phyloP scores from a whole-genome alignment of 306 rosid species.

The Acacia acuminata region DNA sequence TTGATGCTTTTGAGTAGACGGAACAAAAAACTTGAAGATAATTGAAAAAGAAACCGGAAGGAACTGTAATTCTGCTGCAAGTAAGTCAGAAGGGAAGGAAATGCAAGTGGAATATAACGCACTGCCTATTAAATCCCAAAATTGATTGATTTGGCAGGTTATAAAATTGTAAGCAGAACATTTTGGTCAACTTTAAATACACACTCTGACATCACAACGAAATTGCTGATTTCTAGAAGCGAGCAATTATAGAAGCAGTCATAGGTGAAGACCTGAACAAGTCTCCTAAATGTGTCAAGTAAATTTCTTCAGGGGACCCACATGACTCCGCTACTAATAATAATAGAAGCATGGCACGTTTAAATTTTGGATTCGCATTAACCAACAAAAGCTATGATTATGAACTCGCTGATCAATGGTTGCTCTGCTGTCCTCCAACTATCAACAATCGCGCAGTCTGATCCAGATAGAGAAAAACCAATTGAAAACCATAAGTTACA shows the following conservation, averaged over 20 bases:
- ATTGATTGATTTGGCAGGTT: neutral
- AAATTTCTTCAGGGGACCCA: neutral
- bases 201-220: neutral
- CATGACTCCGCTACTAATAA: neutral
- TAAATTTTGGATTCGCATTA: neutral
- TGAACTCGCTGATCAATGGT: neutral
- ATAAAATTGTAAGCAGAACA: neutral
- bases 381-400: conserved; percentile 6
- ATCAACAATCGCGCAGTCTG: neutral
- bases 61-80: neutral
- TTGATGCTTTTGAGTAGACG: neutral
- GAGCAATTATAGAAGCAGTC: neutral
- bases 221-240: neutral
- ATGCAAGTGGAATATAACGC: neutral
- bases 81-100: neutral
- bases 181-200: neutral
- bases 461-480: neutral
- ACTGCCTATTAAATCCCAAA: neutral
- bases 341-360: neutral
- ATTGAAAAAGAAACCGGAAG: neutral
- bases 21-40: neutral
- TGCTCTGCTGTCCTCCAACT: conserved; percentile 2
- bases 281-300: neutral
- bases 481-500: neutral
- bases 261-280: neutral